A percentile compares a stretch with the other conserved stretches of the same genome.
Conservation (phyloP, 2,329 filamentous ascomycete genomes). For the Fusarium continuum region DNA sequence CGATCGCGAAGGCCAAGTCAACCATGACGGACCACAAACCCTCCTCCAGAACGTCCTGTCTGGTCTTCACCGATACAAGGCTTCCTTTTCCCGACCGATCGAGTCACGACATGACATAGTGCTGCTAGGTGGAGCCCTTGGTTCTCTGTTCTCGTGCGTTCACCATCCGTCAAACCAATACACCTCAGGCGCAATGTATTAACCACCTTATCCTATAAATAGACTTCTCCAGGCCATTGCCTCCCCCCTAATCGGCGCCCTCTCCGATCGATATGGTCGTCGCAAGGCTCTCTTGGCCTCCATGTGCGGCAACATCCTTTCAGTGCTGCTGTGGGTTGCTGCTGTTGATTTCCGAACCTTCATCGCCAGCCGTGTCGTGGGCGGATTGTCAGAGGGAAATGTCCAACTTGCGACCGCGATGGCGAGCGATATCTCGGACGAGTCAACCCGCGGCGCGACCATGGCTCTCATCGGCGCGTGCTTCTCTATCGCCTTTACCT, state of each 20-base stretch:
- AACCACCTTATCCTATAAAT: background rate
- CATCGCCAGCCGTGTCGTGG: constrained; percentile 89
- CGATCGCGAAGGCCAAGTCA: constrained; percentile 73
- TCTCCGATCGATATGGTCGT: constrained; percentile 90
- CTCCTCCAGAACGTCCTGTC: constrained; percentile 81
- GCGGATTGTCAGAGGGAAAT: constrained; percentile 94
- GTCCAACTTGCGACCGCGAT: constrained; percentile 96
- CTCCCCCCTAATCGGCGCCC: constrained; percentile 86
- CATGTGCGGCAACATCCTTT: constrained; percentile 93
- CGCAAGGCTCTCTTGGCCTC: constrained; percentile 87
- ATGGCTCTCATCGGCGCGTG: constrained; percentile 97
- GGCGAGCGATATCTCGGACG: constrained; percentile 93
- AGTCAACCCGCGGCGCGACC: constrained; percentile 82
- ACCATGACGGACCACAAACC: constrained; percentile 62
- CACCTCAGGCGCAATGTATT: background rate
- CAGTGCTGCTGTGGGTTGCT: constrained; percentile 91
- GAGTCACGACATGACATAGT: constrained; percentile 98
- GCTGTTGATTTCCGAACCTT: constrained; percentile 97
- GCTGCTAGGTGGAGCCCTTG: constrained; percentile 89
- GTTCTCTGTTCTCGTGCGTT: constrained; percentile 81
- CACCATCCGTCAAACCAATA: background rate
- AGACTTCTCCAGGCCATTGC: constrained; percentile 91
- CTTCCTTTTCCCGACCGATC: constrained; percentile 89
- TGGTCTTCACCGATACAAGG: constrained; percentile 94
- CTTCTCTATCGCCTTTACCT: constrained; percentile 97